phyloP scores from a whole-genome alignment of 129 eudicot species.

The Artemisia tridentata region DNA sequence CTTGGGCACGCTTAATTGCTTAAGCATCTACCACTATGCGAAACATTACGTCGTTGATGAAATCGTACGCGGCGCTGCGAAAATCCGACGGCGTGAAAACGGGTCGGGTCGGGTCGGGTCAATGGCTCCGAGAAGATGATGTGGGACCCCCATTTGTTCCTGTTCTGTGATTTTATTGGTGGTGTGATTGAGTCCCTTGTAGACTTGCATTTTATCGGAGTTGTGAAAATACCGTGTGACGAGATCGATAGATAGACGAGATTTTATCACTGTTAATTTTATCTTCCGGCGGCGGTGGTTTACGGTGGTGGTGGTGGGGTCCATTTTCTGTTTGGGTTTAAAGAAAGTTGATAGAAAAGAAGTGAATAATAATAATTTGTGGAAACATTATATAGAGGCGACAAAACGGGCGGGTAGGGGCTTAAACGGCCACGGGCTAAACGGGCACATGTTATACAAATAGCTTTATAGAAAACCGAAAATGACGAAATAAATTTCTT shows the following conservation, averaged over 20 bases:
- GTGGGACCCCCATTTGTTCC: slow-evolving; percentile 51
- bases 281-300: slow-evolving; percentile 29
- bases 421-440: no score
- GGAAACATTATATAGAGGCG: no score
- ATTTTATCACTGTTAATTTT: slow-evolving; percentile 56
- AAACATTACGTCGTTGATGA: slow-evolving; percentile 33
- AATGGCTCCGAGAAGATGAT: slow-evolving; percentile 66
- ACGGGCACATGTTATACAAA: no score
- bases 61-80: slow-evolving; percentile 38
- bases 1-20: no score
- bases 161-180: slow-evolving; percentile 68
- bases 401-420: no score
- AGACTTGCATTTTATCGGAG: slow-evolving; percentile 83
- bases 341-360: background rate
- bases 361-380: slow-evolving; percentile 16
- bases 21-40: no score
- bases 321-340: slow-evolving; percentile 11
- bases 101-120: slow-evolving; percentile 40
- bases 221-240: slow-evolving; percentile 44
- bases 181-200: slow-evolving; percentile 63
- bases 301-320: slow-evolving; percentile 15
- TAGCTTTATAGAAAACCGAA: no score
- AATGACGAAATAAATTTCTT: no score
- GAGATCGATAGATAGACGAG: slow-evolving; percentile 68
- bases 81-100: slow-evolving; percentile 50